Evolutionary conservation across 306 rosid species (phyloP), one percentile per base, ranked within the genome.

Genomic region (Carpinus viminea): DNA sequence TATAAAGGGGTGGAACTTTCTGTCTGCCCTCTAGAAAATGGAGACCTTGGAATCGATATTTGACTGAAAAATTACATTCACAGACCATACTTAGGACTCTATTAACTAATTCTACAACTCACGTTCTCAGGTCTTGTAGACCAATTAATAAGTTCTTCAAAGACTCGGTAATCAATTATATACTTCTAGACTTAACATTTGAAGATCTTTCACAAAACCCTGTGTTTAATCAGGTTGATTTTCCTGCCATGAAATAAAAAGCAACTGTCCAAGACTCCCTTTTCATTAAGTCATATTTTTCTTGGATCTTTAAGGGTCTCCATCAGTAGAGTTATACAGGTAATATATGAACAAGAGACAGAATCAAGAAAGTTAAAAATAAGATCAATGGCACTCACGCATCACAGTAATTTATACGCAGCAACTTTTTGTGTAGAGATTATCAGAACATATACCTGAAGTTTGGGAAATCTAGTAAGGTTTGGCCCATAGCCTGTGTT

Each of bases 381-480:
- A 8, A 51, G 28, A 50, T 51, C 8, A 15, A 34, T 71, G 52
- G 13, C 18, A 4, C 51, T 7, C 12, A 48, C 28, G 18, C 38
- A 13, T 7, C 5, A 41, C 26, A 8, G 64, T 56, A 52, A 17
- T 13, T 10, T 41, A 10, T 56, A 3, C 24, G 21, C 9, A 4
- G 13, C 45, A 41, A 5, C 51, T 45, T 13, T 16, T 16, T 34
- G 16, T 13, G 17, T 54, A 12, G n/a, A 50, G 57, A 31, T 61
- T 79, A 20, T 48, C 36, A 48, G 51, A 72, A 62, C 73, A 74
- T 55, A 41, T 80, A 80, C 84, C 84, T 74, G 83, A 75, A 68
- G 60, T 31, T 68, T 80, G 3, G 70, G 70, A 74, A 68, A 59
- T 74, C 55, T 48, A 54, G 7, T 12, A 38, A 55, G 70, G 72